Base-by-base conservation (phyloP, 768 basidiomycete genomes). In the Boletus pseudo-olivaceus region DNA sequence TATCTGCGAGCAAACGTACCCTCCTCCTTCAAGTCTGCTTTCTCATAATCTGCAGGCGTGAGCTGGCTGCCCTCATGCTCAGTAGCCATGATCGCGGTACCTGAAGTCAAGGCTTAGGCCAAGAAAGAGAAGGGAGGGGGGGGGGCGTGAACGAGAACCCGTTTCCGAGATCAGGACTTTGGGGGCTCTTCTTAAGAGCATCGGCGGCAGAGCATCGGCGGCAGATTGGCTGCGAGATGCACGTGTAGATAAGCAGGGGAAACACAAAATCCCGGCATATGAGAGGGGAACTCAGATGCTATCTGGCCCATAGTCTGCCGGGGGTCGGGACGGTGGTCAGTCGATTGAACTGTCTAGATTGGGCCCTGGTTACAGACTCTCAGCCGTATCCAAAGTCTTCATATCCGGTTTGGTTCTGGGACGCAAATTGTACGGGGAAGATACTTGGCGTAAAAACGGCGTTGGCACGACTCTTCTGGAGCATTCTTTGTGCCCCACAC, bases 21-120 rank as follows among this genome's bases (percentile, higher is more conserved):
- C 2, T 45, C 49, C 2, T 45, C 55, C 17, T 55, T 61, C 12
- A 40, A 17, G 10, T 40, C 43, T 2, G 2, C 29, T 30, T 69
- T 68, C 23, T 68, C 61, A 11, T 45, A n/a, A 3, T 55, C 57
- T 15, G 52, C 52, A 9, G 49, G 47, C 23, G 49, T 57, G n/a
- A 14, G 19, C 32, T 39, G 53, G 42, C 20, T 29, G 10, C 17
- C 30, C 14, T 57, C 49, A 1, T 35, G 20, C 4, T 55, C 51
- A 5, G 11, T 51, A 2, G 39, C n/a, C 69, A 71, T 71, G 45
- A 11, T 41, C 29, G 17, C 23, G 7, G 14, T 17, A 6, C 35
- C 32, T 11, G 7, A 19, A 14, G 12, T 10, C n/a, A 30, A 45
- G 19, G 30, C 4, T 20, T 7, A 1, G 30, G 12, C 11, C 11